Base-by-base conservation (phyloP, 805 yeast species). In the Candida chauliodis region DNA sequence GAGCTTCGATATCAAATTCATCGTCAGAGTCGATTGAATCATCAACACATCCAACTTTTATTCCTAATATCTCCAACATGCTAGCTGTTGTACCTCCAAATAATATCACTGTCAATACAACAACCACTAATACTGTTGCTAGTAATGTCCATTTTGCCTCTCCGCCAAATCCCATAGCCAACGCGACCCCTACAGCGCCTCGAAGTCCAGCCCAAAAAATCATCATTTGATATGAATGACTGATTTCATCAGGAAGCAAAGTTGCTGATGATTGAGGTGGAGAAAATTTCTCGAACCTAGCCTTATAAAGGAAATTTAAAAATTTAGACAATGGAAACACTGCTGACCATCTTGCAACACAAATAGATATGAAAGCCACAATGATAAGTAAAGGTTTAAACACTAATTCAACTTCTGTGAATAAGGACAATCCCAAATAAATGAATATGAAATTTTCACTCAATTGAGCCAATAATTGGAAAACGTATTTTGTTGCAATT, bases 31-130 rank as follows among this genome's bases (percentile, higher is more conserved):
- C 90, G 35, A 64, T 61, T 26, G 55, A 49, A 41, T 87, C 95
- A 48, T 82, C 91, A 14, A 85, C 73, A 46, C 91, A 87, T 1
- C 99, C 99, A 2, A 95, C 84, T 50, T 84, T 83, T 50, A 93
- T 95, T 32, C 95, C 93, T 49, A 93, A 70, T 48, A 91, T 86
- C 58, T 93, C 99, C 43, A 93, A 75, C 99, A 93, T 93, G 31
- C 95, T 86, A 1, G 99, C 97, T 0, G 98, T 93, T 1, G 99
- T 93, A 26, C 99, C 99, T 42, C 99, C 99, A 59, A 93, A 93
- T 20, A 93, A 74, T 39, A 93, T 90, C 20, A 93, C 99, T 0
- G 99, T 93, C 33, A 93, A 68, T 21, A 93, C 99, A 8, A 93
- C 99, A 17, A 91, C 98, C 10, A 95, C 98, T 30, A 95, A 67